Percentiles rank a stretch among this genome's conserved stretches.
Evolutionary conservation across 768 basidiomycete species (phyloP).

Genomic region (Phlebiopsis gigantea): DNA sequence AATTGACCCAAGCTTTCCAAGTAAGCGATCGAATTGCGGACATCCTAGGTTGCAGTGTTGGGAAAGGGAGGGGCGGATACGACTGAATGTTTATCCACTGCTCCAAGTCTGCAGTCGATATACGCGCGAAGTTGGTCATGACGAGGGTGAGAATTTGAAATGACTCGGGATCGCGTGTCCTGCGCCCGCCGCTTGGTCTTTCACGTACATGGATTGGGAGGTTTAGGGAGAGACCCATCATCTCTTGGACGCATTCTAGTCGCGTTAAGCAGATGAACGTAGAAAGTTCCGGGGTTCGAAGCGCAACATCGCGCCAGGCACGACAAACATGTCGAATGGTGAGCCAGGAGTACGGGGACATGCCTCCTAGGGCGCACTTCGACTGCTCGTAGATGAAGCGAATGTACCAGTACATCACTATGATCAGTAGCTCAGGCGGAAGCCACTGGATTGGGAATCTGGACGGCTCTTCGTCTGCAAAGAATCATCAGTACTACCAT

Average conservation of each 20-base stretch:
- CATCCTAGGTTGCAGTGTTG: too few species aligned
- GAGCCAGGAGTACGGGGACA: constrained; percentile 1
- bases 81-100: too few species aligned
- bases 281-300: constrained; percentile 1
- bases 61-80: too few species aligned
- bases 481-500: neutral
- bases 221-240: constrained; percentile 6
- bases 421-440: neutral
- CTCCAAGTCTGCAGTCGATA: too few species aligned
- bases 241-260: neutral
- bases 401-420: neutral
- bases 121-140: too few species aligned
- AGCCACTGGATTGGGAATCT: neutral
- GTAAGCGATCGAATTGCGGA: too few species aligned
- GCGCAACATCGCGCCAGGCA: neutral
- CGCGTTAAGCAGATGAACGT: neutral
- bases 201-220: constrained; percentile 5
- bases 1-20: too few species aligned
- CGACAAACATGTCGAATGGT: constrained; percentile 6
- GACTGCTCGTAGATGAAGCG: neutral
- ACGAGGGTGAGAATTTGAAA: too few species aligned
- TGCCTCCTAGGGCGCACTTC: too few species aligned
- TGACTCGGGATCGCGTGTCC: too few species aligned
- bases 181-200: too few species aligned
- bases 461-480: neutral